Base-by-base conservation (phyloP, 2,329 filamentous ascomycete species). In the Aschersonia sp. region DNA sequence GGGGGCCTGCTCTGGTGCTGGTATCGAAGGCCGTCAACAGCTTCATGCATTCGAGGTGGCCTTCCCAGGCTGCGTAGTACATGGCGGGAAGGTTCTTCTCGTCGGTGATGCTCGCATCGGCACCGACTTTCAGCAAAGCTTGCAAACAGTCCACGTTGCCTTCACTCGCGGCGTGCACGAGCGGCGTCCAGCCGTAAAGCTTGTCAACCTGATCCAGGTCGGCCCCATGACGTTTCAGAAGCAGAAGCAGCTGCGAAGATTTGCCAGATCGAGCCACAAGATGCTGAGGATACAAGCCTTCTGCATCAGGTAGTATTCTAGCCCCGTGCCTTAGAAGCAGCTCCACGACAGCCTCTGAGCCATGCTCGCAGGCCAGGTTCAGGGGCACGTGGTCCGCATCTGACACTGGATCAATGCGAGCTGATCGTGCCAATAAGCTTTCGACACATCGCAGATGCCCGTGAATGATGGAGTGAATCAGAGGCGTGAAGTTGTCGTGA, bases 51-150 rank as follows among this genome's bases (percentile, higher is more conserved):
- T 90, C 84, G 47, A 97, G 68, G 60, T 97, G 87, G 0, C 92
- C 92, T 67, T 98, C 92, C 92, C 92, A 98, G 0, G 88, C 90
- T 11, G 92, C 92, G 64, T 98, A 98, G 65, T 98, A 98, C 81
- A 97, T 88, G 31, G 92, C 89, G 2, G 89, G 87, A 4, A 97
- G 74, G 12, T 81, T 83, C 61, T 97, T 98, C 66, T 98, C 92
- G 59, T 98, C 92, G 42, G 87, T 68, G 47, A 88, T 85, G 53
- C 81, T 82, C 1, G 84, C 77, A 57, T 94, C 79, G 4, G 84
- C 89, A 6, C 85, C 83, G 52, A 85, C 79, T 47, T 87, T 79
- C 9, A 98, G 72, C 4, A 98, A 72, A 1, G 82, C 85, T 55
- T 87, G 78, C 42, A 98, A 71, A 58, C 89, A 96, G 30, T 85